These are phyloP conservation scores for Suillus weaverae DNA, from an alignment of 768 basidiomycete genomes.

Conservation along the genomic window DNA sequence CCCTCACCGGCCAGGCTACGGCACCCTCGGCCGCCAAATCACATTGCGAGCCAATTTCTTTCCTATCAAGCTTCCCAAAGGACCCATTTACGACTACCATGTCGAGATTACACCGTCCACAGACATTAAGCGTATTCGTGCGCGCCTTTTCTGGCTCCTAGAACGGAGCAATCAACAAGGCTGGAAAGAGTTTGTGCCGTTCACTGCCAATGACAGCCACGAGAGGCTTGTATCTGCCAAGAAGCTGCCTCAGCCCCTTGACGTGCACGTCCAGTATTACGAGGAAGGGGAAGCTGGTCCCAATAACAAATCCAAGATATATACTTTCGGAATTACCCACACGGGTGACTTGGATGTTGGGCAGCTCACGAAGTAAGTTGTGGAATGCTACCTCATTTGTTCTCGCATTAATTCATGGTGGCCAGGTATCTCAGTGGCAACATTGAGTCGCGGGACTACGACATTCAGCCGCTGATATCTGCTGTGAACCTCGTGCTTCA, in stretches of 20 bases:
- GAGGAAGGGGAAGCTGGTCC: slow-evolving; percentile 42
- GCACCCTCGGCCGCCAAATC: slow-evolving; percentile 38
- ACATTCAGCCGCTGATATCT: slow-evolving; percentile 42
- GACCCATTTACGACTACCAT: slow-evolving; percentile 46
- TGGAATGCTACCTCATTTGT: background rate
- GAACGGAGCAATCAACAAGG: slow-evolving; percentile 36
- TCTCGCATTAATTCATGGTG: slow-evolving; percentile 4
- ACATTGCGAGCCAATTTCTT: slow-evolving; percentile 54
- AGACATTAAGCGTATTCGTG: slow-evolving; percentile 37
- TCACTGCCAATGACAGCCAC: slow-evolving; percentile 41
- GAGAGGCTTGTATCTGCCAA: slow-evolving; percentile 43
- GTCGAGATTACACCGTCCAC: slow-evolving; percentile 38
- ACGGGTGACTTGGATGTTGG: slow-evolving; percentile 30
- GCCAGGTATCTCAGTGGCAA: slow-evolving; percentile 43
- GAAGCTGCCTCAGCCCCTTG: slow-evolving; percentile 38
- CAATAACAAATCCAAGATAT: slow-evolving; percentile 31
- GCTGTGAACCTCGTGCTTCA: slow-evolving; percentile 51
- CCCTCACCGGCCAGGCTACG: slow-evolving; percentile 49
- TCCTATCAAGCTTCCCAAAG: slow-evolving; percentile 41
- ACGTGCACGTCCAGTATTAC: slow-evolving; percentile 33
- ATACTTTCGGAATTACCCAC: slow-evolving; percentile 38
- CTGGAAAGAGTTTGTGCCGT: slow-evolving; percentile 38
- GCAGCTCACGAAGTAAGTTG: slow-evolving; percentile 35
- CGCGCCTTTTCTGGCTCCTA: slow-evolving; percentile 44
- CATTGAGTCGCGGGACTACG: slow-evolving; percentile 36